A percentile compares a stretch with the other conserved stretches of the same genome.
phyloP scores from a whole-genome alignment of 2,329 filamentous ascomycete genomes.

The Geosmithia morbida region DNA sequence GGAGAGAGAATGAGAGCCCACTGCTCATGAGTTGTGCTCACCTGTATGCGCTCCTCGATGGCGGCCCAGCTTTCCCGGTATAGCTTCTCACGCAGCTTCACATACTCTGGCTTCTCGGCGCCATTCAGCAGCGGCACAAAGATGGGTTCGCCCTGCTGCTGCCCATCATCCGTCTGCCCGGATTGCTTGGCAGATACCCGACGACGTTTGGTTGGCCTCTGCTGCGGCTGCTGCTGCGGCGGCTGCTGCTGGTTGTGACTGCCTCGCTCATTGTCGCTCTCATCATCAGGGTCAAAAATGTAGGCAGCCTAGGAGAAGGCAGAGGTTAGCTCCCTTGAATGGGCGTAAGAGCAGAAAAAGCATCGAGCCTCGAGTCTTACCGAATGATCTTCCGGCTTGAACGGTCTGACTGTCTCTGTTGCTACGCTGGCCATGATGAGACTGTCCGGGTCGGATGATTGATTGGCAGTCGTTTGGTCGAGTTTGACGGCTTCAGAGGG shows the following conservation, averaged over 20 bases:
- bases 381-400: constrained; percentile 29
- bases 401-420: constrained; percentile 4
- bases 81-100: constrained; percentile 38
- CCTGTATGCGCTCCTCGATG: constrained; percentile 48
- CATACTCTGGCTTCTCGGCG: constrained; percentile 31
- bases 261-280: constrained; percentile 7
- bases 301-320: constrained; percentile 37
- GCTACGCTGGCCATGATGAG: neutral
- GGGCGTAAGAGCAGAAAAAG: neutral
- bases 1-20: too few relatives aligned
- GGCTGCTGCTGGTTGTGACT: constrained; percentile 11
- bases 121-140: constrained; percentile 43
- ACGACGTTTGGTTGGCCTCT: constrained; percentile 40
- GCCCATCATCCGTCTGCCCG: constrained; percentile 1
- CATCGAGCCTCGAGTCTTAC: constrained; percentile 11
- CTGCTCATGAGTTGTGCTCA: too few relatives aligned
- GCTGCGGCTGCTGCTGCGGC: constrained; percentile 2
- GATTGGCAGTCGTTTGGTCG: too few relatives aligned
- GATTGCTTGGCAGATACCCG: constrained; percentile 29
- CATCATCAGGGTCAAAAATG: constrained; percentile 37
- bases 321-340: constrained; percentile 5
- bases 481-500: neutral
- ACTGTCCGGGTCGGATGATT: neutral
- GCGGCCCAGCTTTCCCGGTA: constrained; percentile 51
- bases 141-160: neutral